Evolutionary conservation across 192 early-diverging fungal genomes (phyloP), one percentile per base, ranked within the genome.

Genomic region (Coemansia sp.): DNA sequence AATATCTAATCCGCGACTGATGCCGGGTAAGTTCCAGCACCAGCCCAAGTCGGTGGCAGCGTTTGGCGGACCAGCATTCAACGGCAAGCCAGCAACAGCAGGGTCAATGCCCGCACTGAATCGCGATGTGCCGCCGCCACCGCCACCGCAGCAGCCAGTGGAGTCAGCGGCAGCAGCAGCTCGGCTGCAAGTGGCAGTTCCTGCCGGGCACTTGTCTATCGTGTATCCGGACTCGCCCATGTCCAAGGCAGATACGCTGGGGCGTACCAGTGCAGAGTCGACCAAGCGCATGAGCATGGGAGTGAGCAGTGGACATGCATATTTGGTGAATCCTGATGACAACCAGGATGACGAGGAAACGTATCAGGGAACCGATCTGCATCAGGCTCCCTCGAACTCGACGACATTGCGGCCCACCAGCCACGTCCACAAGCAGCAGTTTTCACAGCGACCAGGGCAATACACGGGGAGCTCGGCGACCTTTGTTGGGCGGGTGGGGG

Each of bases 211-310:
- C 32, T 47, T 76, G 40, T 76, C 73, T 32, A 69, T 76, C 18
- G 73, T 76, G 23, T 76, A 76, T 41, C 73, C 73, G 5, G 73
- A 76, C 31, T 76, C 73, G 63, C 73, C 73, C 16, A 76, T 76
- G 73, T 76, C 73, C 26, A 69, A 60, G 56, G 59, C 73, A 6
- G 73, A 76, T 23, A 76, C 73, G 11, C 52, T 76, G 31, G 31
- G 66, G 11, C 60, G 58, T 34, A 52, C 53, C 51, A 76, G 73
- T 47, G 47, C 41, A 2, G 73, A 69, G 17, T 76, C 73, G 17
- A 48, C 57, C 17, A 75, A 52, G 32, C 60, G 60, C 15, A 41
- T 56, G 21, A 57, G 56, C 40, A 53, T 47, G 18, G 53, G 58
- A 21, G 34, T 48, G 2, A 41, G n/a, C 47, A 64, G 72, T 28